Conservation (phyloP, 345 rosid species). For the Geranium rotundifolium region DNA sequence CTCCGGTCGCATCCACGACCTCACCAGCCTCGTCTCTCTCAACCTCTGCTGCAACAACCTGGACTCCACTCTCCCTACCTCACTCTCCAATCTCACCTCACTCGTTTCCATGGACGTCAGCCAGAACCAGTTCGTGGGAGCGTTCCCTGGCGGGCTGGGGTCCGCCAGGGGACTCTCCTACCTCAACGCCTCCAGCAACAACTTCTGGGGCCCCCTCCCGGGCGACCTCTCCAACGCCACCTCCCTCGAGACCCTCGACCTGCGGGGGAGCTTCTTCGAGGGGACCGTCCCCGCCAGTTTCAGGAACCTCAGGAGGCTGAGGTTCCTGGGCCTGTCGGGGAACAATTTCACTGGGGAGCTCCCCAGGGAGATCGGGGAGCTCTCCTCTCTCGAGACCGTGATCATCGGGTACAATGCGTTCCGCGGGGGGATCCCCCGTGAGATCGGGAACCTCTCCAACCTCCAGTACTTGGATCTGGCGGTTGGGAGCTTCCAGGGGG, state of each 20-base stretch:
- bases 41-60: slow-evolving; percentile 49
- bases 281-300: slow-evolving; percentile 47
- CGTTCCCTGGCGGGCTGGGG: slow-evolving; percentile 73
- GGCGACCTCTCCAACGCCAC: slow-evolving; percentile 77
- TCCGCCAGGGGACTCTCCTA: slow-evolving; percentile 43
- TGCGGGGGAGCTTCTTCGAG: slow-evolving; percentile 67
- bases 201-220: slow-evolving; percentile 66
- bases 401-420: slow-evolving; percentile 67
- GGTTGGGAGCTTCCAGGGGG: slow-evolving; percentile 52
- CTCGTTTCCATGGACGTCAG: slow-evolving; percentile 55
- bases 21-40: slow-evolving; percentile 31
- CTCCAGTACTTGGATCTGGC: slow-evolving; percentile 70
- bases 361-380: slow-evolving; percentile 46
- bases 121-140: slow-evolving; percentile 58
- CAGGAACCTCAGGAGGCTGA: slow-evolving; percentile 45
- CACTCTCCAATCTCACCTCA: slow-evolving; percentile 44
- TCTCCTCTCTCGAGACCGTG: slow-evolving; percentile 48
- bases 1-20: slow-evolving; percentile 42
- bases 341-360: slow-evolving; percentile 55
- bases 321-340: slow-evolving; percentile 70
- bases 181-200: slow-evolving; percentile 79
- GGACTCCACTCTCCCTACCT: slow-evolving; percentile 42
- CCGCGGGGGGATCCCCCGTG: slow-evolving; percentile 51
- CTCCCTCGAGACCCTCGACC: slow-evolving; percentile 48
- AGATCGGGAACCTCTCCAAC: slow-evolving; percentile 52